These are phyloP conservation scores for Agrocybe chaxingu DNA, from an alignment of 768 basidiomycete species.

Conservation along the genomic window DNA sequence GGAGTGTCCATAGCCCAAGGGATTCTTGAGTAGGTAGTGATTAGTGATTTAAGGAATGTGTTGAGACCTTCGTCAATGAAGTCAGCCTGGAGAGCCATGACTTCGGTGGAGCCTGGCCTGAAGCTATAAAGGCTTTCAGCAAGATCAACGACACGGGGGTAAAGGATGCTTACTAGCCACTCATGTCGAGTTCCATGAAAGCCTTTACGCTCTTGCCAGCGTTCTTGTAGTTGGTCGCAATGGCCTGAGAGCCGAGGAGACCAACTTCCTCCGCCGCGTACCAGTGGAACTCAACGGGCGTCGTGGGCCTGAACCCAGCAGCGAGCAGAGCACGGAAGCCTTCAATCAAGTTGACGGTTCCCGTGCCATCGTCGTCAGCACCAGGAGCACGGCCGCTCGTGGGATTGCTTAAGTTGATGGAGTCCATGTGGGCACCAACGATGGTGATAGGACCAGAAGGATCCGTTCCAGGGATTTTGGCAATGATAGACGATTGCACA, in stretches of 20 bases:
- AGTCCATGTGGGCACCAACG: conserved; percentile 41
- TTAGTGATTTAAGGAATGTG: conserved; percentile 39
- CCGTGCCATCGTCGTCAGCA: conserved; percentile 48
- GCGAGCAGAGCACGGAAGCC: conserved; percentile 37
- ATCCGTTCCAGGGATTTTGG: conserved; percentile 31
- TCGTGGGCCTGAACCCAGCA: conserved; percentile 33
- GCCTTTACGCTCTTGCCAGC: conserved; percentile 42
- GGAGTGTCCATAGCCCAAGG: conserved; percentile 32
- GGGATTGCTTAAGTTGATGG: conserved; percentile 35
- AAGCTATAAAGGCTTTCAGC: conserved; percentile 29
- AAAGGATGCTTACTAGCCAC: conserved; percentile 27
- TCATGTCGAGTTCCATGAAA: conserved; percentile 46
- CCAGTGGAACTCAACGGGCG: conserved; percentile 46
- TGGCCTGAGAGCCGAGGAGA: conserved; percentile 48
- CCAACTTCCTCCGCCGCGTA: conserved; percentile 46
- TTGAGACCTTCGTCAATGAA: conserved; percentile 38
- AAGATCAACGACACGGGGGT: background rate
- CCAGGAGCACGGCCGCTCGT: conserved; percentile 43
- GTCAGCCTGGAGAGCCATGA: conserved; percentile 37
- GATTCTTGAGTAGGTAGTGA: conserved; percentile 33
- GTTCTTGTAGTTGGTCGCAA: conserved; percentile 47
- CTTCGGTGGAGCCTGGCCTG: conserved; percentile 40
- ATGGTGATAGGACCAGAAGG: conserved; percentile 30
- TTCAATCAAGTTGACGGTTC: conserved; percentile 42
- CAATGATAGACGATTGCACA: conserved; percentile 32